phyloP scores from a whole-genome alignment of 75 land plant species.

The Adiantum capillusveneris region DNA sequence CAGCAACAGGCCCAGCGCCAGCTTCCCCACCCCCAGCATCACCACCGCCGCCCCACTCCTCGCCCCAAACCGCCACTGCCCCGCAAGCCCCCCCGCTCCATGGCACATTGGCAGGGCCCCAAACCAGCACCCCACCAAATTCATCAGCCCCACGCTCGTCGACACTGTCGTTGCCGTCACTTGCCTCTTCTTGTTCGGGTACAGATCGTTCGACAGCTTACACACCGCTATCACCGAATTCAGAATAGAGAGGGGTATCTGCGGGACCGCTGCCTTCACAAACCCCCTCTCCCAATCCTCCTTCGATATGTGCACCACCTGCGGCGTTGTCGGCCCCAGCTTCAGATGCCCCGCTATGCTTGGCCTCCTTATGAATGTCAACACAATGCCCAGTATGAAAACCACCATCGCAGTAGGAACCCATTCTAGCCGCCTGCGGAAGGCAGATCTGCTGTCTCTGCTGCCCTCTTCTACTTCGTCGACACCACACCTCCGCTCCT shows the following conservation, averaged over 20 bases:
- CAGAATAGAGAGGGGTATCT: conserved; percentile 73
- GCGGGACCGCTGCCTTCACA: conserved; percentile 75
- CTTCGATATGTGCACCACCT: conserved; percentile 32
- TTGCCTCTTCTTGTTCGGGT: conserved; percentile 36
- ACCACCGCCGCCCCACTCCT: conserved; percentile 64
- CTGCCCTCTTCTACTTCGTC: neutral
- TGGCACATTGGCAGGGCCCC: conserved; percentile 85
- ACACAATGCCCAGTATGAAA: conserved; percentile 49
- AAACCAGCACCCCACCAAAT: conserved; percentile 83
- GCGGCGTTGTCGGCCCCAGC: conserved; percentile 44
- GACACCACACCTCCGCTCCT: conserved; percentile 1
- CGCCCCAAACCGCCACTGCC: conserved; percentile 86
- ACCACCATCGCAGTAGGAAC: conserved; percentile 73
- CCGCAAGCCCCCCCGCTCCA: conserved; percentile 84
- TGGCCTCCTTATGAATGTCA: conserved; percentile 55
- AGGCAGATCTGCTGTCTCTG: neutral
- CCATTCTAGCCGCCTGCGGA: conserved; percentile 2
- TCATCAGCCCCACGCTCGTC: conserved; percentile 69
- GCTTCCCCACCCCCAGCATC: conserved; percentile 49
- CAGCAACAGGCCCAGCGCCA: conserved; percentile 48
- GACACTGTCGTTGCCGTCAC: conserved; percentile 57
- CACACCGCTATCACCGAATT: conserved; percentile 92
- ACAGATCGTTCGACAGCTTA: conserved; percentile 66
- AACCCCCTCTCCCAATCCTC: conserved; percentile 67
- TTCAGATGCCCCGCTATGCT: conserved; percentile 19